phyloP scores from a whole-genome alignment of 352 stramenopile species.

The Blastocystis sp. region DNA sequence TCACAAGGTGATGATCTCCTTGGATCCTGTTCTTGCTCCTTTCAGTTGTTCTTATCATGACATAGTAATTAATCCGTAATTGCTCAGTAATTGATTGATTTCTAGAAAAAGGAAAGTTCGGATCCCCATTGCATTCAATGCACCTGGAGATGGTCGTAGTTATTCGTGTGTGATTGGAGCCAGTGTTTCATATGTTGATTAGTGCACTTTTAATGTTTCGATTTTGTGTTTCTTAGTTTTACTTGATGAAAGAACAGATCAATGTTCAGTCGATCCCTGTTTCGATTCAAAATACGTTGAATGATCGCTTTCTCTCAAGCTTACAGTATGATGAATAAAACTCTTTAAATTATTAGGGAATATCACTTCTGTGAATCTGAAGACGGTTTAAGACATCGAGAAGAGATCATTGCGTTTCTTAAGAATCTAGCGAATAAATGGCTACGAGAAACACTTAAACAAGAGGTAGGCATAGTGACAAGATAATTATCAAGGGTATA shows the following conservation, averaged over 20 bases:
- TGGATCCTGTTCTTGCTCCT: constrained; percentile 9
- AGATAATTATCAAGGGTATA: neutral
- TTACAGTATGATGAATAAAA: neutral
- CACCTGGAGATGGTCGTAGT: neutral
- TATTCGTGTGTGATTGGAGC: neutral
- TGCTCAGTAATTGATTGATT: neutral
- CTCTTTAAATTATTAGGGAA: neutral
- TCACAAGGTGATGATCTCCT: neutral
- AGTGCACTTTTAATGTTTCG: constrained; percentile 8
- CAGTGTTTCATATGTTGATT: neutral
- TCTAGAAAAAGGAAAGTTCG: constrained; percentile 38
- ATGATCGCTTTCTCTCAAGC: neutral
- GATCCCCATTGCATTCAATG: constrained; percentile 13
- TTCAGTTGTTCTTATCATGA: constrained; percentile 28
- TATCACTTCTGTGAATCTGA: neutral
- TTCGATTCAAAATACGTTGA: neutral
- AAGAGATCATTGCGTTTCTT: constrained; percentile 6
- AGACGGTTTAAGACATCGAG: neutral
- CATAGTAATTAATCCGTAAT: constrained; percentile 10
- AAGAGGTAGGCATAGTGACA: neutral
- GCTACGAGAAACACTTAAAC: neutral
- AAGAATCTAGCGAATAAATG: neutral
- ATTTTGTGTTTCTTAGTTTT: neutral
- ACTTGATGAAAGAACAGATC: too few species aligned
- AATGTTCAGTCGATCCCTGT: too few species aligned